Evolutionary conservation across 441 rosid genomes (phyloP).

Genomic region (Pelargonium citronellum): DNA sequence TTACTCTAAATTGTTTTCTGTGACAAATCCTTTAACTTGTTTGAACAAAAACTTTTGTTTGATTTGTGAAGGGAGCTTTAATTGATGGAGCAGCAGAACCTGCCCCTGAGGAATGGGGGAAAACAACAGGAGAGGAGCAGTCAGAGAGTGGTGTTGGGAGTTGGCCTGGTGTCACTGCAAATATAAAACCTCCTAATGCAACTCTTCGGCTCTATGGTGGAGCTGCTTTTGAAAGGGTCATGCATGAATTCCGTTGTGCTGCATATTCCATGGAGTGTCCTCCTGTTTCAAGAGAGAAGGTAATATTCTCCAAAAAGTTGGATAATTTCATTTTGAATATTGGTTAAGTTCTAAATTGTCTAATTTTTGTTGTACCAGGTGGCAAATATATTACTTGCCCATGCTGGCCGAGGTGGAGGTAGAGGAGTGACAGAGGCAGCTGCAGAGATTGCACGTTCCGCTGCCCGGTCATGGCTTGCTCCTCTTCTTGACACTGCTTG

Average conservation of each 20-base stretch:
- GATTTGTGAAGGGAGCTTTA: constrained; percentile 55
- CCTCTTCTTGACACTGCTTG: constrained; percentile 93
- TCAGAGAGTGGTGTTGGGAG: constrained; percentile 79
- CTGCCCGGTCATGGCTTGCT: constrained; percentile 93
- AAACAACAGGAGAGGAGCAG: constrained; percentile 77
- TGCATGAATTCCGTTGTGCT: constrained; percentile 89
- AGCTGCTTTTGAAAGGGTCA: constrained; percentile 92
- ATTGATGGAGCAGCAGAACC: constrained; percentile 98
- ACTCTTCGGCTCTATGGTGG: constrained; percentile 88
- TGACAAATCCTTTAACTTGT: neutral
- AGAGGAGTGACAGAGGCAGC: constrained; percentile 88
- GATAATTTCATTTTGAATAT: constrained; percentile 6
- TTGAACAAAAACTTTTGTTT: constrained; percentile 10
- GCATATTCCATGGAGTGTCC: constrained; percentile 94
- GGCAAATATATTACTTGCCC: constrained; percentile 85
- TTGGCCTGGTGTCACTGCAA: constrained; percentile 82
- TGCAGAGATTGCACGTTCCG: constrained; percentile 89
- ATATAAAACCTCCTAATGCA: constrained; percentile 81
- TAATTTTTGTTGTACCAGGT: constrained; percentile 43
- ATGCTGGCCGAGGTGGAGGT: constrained; percentile 84
- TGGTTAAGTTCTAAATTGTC: neutral
- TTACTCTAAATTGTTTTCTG: neutral
- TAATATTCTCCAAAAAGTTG: constrained; percentile 22
- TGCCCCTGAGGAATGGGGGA: constrained; percentile 97
- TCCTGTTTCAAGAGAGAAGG: constrained; percentile 90